Evolutionary conservation across 768 basidiomycete species (phyloP).

Genomic region (Leccinum truebloodii): DNA sequence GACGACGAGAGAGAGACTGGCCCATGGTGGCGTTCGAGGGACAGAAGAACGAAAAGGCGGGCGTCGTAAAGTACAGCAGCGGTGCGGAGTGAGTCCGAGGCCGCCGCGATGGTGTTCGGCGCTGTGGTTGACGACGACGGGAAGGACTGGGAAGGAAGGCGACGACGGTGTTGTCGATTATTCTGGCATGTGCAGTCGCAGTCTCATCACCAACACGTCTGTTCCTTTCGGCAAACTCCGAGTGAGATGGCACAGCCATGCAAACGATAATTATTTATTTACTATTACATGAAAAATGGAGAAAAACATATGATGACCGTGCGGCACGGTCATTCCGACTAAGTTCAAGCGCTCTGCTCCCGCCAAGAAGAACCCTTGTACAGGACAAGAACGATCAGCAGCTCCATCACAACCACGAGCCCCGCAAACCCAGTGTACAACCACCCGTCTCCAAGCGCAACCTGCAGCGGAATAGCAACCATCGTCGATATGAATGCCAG

Average conservation of each 20-base stretch:
- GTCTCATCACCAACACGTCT: constrained; percentile 26
- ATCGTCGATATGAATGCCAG: constrained; percentile 71
- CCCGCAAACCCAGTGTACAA: constrained; percentile 69
- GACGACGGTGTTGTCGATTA: constrained; percentile 22
- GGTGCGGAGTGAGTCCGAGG: constrained; percentile 2
- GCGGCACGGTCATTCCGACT: too few relatives aligned
- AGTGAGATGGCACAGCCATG: constrained; percentile 19
- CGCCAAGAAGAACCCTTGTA: constrained; percentile 65
- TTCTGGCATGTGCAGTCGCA: constrained; percentile 23
- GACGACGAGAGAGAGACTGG: constrained; percentile 32
- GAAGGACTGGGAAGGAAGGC: background rate
- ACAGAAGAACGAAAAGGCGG: constrained; percentile 2
- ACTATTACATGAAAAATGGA: constrained; percentile 8
- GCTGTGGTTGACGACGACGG: constrained; percentile 17
- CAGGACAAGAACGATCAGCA: constrained; percentile 60
- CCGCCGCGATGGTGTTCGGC: constrained; percentile 13
- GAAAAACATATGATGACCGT: constrained; percentile 5
- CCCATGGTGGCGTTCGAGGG: constrained; percentile 25
- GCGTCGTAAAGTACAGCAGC: background rate
- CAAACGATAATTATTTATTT: background rate
- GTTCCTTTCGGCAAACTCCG: constrained; percentile 24
- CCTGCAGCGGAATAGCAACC: constrained; percentile 73
- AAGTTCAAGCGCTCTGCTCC: constrained; percentile 33
- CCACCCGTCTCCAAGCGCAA: constrained; percentile 76
- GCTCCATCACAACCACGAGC: constrained; percentile 51